Base-by-base conservation (phyloP, 192 early-diverging fungal species). In the Dissophora ornata region DNA sequence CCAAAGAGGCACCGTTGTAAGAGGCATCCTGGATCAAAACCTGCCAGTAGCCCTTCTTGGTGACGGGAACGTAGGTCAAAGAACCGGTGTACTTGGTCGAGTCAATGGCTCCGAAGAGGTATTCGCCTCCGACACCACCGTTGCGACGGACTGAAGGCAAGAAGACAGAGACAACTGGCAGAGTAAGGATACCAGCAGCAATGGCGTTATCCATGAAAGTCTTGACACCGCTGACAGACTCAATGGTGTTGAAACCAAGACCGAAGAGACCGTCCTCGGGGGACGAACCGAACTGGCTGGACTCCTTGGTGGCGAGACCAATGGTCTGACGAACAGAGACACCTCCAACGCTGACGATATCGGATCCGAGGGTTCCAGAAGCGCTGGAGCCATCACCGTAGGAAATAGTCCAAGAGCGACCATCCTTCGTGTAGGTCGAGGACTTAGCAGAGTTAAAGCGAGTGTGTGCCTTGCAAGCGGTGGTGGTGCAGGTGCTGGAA, bases 261-360 rank as follows among this genome's bases (percentile, higher is more conserved):
- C 90, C 90, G 3, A 91, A 65, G 26, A 91, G 71, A 18, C 89
- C 90, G 53, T 90, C 89, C 10, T 88, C 86, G 3, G 80, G 84
- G 44, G 87, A 89, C 9, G 69, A 65, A 26, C 78, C 74, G 57
- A 89, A 91, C 10, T 79, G 78, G 11, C 69, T 57, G 2, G 89
- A 89, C 50, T 86, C 86, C 21, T 69, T 83, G 51, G 81, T 86
- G n/a, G 89, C 90, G 6, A 90, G 58, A 10, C 86, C 89, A 47
- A 91, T 86, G 9, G 82, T 82, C 47, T 91, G 90, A 34, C 84
- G 79, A 48, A 91, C 85, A 10, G 69, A 69, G 58, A 91, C 64
- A 25, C 84, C 62, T 19, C 62, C 62, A 28, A 91, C 78, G 1
- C 51, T 81, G 34, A 91, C 84, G 12, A 83, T 85, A 36, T 91